Evolutionary conservation across 768 basidiomycete species (phyloP), one percentile per base, ranked within the genome.

Genomic region (Kwoniella botswanensis): DNA sequence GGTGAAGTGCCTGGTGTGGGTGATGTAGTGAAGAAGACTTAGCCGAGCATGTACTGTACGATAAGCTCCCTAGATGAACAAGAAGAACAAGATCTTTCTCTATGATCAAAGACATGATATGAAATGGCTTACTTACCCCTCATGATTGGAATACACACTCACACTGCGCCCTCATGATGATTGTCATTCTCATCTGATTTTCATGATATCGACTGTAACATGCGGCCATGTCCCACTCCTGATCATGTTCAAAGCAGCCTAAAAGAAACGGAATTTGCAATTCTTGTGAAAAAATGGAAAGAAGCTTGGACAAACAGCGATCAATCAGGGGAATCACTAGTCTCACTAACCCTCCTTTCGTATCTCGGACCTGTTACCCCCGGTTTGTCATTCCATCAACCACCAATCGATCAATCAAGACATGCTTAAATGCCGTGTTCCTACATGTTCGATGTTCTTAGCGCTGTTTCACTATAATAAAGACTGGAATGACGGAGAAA

Each of bases 1-100:
- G 43, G 65, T 2, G 65, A 67, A 12, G 65, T 67, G n/a, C 65
- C 65, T 18, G 53, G 58, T 44, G 65, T 67, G 17, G 69, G 58
- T n/a, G 64, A 65, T 58, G 65, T 35, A 15, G 60, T 22, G 4
- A 61, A 57, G 50, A 67, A 58, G 24, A 43, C 46, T 26, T 54
- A 54, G 24, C 4, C 10, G n/a, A 13, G 17, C 17, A 53, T 63
- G 63, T n/a, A 52, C 52, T 12, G 4, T 13, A 29, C 55, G 3
- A 22, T 29, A 59, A 17, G 29, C 7, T 59, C 58, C 58, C 58
- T 57, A 10, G 55, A 29, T 13, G 21, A 22, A 50, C 46, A 50
- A 50, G 1, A 50, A 17, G 46, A 17, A 50, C 12, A 50, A 15
- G 13, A 4, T 50, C 46, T 15, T 50, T 50, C 18, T 50, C 46